Percentiles rank a stretch among this genome's conserved stretches.
Evolutionary conservation across 2,329 filamentous ascomycete species (phyloP).

Genomic region (Stylonectria norvegica): DNA sequence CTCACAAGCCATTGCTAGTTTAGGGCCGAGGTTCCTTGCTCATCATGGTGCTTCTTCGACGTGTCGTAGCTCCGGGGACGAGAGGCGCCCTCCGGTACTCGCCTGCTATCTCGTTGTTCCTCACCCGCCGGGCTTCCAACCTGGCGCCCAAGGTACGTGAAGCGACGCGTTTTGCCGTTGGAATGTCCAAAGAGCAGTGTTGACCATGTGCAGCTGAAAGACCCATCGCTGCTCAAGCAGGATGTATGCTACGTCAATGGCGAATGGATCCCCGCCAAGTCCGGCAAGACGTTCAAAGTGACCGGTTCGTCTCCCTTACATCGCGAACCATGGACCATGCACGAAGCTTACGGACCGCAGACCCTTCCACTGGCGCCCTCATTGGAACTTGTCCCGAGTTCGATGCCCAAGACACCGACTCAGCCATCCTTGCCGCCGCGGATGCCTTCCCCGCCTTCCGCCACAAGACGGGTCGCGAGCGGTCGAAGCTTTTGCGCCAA

Average conservation of each 20-base stretch:
- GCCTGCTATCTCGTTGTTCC: slow-evolving; percentile 22
- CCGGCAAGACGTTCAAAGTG: slow-evolving; percentile 89
- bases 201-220: slow-evolving; percentile 58
- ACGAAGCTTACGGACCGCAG: slow-evolving; percentile 42
- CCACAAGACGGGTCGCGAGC: slow-evolving; percentile 68
- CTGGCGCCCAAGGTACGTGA: slow-evolving; percentile 44
- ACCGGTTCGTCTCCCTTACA: slow-evolving; percentile 46
- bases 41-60: slow-evolving; percentile 32
- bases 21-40: background rate
- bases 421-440: slow-evolving; percentile 79
- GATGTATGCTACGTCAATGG: slow-evolving; percentile 85
- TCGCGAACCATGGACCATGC: too few relatives aligned
- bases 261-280: slow-evolving; percentile 82
- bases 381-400: slow-evolving; percentile 88
- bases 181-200: too few relatives aligned
- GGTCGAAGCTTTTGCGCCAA: slow-evolving; percentile 68
- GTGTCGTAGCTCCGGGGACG: slow-evolving; percentile 27
- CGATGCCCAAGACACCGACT: slow-evolving; percentile 69
- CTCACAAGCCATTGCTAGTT: background rate
- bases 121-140: slow-evolving; percentile 42
- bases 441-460: slow-evolving; percentile 71
- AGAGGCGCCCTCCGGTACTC: slow-evolving; percentile 30
- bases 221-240: slow-evolving; percentile 78
- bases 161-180: background rate
- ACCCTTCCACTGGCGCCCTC: slow-evolving; percentile 76